Evolutionary conservation across 2,329 filamentous ascomycete genomes (phyloP), one percentile per base, ranked within the genome.

Genomic region (Talaromyces verruculosus): DNA sequence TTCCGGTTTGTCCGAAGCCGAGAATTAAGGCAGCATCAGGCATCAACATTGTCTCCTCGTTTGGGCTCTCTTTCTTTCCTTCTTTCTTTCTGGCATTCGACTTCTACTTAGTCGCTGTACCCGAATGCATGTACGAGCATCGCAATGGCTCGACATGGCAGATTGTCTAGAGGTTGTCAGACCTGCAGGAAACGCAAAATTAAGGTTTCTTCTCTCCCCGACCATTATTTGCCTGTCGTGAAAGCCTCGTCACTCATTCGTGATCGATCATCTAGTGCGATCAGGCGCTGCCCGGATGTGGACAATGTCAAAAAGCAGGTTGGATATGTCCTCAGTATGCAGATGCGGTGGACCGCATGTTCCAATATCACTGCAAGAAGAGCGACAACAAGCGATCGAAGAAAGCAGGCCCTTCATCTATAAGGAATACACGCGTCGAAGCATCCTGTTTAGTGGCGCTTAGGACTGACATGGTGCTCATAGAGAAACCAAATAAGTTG

Each of bases 171-270:
- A 78, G 89, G 89, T 71, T 92, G 89, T 72, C 89, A 90, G 79
- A 91, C 89, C 85, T 92, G 89, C 75, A 85, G 89, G 74, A 89
- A 85, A 41, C 84, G 89, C 69, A 84, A 89, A 71, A 91, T 92
- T 74, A 91, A 91, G 84, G 89, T 90, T 13, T 37, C 22, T 39
- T 37, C 30, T 37, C 37, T 33, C 41, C 7, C 10, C 15, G 35
- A 28, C 17, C 17, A 55, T 55, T 55, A 35, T 30, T 35, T 35
- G 7, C 8, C 17, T 25, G 15, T 35, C 17, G 15, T 33, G 49
- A 53, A 53, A 53, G 47, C 51, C 35, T 11, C 17, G 17, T 55
- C 17, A 33, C 51, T 55, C 51, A 55, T 13, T 35, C 22, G 25
- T 55, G 51, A 55, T 55, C 28, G 5, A 33, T 55, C 51, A 15